Base-by-base conservation (phyloP, 768 basidiomycete genomes). In the Tephrocybe sp. region DNA sequence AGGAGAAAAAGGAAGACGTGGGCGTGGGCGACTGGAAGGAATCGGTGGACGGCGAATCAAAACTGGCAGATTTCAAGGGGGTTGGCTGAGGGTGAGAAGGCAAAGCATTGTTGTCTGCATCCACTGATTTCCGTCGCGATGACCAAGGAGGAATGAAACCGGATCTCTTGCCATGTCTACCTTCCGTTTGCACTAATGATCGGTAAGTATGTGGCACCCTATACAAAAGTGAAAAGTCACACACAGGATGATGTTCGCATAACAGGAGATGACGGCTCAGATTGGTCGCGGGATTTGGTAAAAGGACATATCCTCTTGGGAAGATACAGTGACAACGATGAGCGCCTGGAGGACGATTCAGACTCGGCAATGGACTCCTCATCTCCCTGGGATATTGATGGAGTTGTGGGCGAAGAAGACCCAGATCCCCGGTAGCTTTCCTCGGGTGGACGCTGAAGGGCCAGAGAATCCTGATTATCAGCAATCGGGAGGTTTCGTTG, bases 1-100 rank as follows among this genome's bases (percentile, higher is more conserved):
- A 62, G 28, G 66, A 62, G 46, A 60, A 67, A 64, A 41, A 56
- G 47, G 51, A 63, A 53, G 25, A 50, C 43, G 23, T 54, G 39
- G 53, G 60, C 28, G 58, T 54, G 37, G 53, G 60, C 34, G 58
- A 54, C 15, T 51, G 47, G 25, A 50, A 32, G 30, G 57, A 56
- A 5, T 65, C 58, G n/a, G 53, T 45, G 25, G 61, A 53, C 21
- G 34, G 15, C 15, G 39, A 48, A 14, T n/a, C 23, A 10, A 41
- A 24, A 17, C 36, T 36, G 30, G 36, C n/a, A 32, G 50, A 34
- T 60, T 41, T 55, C 55, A 36, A 57, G 57, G 42, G 60, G 55
- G 25, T 55, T 49, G 57, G 64, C 63, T 36, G 62, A 60, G 39
- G 58, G 48, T 25, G 60, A 60, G 45, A 60, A 58, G 28, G 64